A percentile compares a stretch with the other conserved stretches of the same genome.
These are phyloP conservation scores for Trametes sanguinea DNA, from an alignment of 768 basidiomycete genomes.

Conservation along the genomic window DNA sequence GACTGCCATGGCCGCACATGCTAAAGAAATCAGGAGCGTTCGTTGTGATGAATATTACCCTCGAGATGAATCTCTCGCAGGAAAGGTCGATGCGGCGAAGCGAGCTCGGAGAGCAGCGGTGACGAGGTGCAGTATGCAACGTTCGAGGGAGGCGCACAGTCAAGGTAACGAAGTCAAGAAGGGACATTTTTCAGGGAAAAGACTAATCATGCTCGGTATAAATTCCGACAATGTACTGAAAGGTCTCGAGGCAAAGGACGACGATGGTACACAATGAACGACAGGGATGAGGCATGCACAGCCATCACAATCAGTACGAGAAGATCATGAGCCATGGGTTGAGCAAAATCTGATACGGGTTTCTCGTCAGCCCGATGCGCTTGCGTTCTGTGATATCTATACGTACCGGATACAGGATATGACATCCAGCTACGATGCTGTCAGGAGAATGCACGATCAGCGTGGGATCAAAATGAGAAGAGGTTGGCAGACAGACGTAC, in stretches of 20 bases:
- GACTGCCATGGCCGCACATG: too few species aligned
- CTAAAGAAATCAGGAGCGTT: too few species aligned
- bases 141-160: too few species aligned
- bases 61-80: too few species aligned
- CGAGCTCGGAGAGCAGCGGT: too few species aligned
- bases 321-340: conserved; percentile 92
- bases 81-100: too few species aligned
- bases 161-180: too few species aligned
- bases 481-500: conserved; percentile 40
- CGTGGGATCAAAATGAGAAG: not conserved
- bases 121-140: too few species aligned
- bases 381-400: conserved; percentile 11
- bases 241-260: not conserved
- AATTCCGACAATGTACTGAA: too few species aligned
- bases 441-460: conserved; percentile 1
- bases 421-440: conserved; percentile 63
- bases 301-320: conserved; percentile 43
- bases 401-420: conserved; percentile 75
- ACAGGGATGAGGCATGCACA: not conserved
- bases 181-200: too few species aligned
- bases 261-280: not conserved
- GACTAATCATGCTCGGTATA: too few species aligned
- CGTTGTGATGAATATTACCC: too few species aligned
- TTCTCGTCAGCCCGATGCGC: not conserved
- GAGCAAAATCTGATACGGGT: conserved; percentile 36